Conservation (phyloP, 306 rosid species). For the Comarum palustre region DNA sequence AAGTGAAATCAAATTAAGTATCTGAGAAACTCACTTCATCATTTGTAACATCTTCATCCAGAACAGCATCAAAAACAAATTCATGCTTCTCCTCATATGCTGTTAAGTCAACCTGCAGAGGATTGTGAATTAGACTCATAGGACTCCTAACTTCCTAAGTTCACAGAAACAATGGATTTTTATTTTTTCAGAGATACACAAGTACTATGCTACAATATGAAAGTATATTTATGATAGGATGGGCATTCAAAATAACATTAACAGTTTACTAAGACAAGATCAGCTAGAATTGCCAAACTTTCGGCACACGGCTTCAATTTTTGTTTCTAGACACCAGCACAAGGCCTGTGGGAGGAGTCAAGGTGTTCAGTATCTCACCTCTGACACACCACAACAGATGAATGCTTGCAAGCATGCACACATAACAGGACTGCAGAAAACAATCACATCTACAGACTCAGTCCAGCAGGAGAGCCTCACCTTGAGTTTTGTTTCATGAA, state of each 20-base stretch:
- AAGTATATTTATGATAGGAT: background rate
- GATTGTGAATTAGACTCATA: conserved; percentile 25
- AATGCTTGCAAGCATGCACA: background rate
- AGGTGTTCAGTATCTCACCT: background rate
- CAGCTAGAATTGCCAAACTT: background rate
- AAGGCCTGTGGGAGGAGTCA: background rate
- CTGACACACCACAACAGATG: background rate
- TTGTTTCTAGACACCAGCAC: conserved; percentile 13
- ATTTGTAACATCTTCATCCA: conserved; percentile 75
- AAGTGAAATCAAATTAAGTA: conserved; percentile 17
- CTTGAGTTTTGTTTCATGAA: conserved; percentile 83
- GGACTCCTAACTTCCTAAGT: background rate
- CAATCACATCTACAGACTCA: background rate
- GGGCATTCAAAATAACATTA: background rate
- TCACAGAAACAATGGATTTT: too few relatives aligned
- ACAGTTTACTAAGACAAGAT: background rate
- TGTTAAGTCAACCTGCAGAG: conserved; percentile 71
- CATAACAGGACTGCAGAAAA: conserved; percentile 8
- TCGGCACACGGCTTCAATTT: background rate
- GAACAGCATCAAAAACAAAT: conserved; percentile 73
- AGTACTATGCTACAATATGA: background rate
- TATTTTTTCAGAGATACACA: background rate
- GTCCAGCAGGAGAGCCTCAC: conserved; percentile 34
- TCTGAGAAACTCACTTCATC: conserved; percentile 50
- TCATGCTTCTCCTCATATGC: conserved; percentile 70